phyloP scores from a whole-genome alignment of 2,329 filamentous ascomycete genomes.

The Cordyceps farinosa region DNA sequence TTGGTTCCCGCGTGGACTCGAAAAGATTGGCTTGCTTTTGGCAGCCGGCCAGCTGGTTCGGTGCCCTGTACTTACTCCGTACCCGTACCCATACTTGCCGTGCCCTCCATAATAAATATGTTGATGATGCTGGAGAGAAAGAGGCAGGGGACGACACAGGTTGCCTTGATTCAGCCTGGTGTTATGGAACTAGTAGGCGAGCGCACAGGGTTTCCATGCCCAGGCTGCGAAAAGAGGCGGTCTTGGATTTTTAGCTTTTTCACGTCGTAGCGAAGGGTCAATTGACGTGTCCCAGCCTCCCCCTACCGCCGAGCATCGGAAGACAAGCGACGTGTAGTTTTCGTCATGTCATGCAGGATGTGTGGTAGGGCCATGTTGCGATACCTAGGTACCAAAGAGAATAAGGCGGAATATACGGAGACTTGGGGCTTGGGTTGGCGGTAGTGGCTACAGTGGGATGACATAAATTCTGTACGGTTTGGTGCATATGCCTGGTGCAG shows the following conservation, averaged over 20 bases:
- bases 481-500: too few species aligned
- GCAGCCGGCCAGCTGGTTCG: too few species aligned
- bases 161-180: neutral
- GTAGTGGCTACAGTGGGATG: too few species aligned
- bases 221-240: neutral
- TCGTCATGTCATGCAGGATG: neutral
- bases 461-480: too few species aligned
- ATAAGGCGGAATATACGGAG: too few species aligned
- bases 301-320: neutral
- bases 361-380: neutral
- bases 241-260: neutral
- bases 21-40: neutral
- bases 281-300: neutral
- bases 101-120: neutral
- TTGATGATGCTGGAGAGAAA: neutral
- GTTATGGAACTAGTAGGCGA: neutral
- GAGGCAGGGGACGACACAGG: neutral
- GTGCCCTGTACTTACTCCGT: too few species aligned
- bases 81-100: too few species aligned
- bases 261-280: neutral
- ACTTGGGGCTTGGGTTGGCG: too few species aligned
- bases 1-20: neutral
- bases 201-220: neutral
- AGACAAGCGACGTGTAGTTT: neutral
- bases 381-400: neutral